Base-by-base conservation (phyloP, 202 grass and related monocot genomes). In the Tripidium arundinaceum region DNA sequence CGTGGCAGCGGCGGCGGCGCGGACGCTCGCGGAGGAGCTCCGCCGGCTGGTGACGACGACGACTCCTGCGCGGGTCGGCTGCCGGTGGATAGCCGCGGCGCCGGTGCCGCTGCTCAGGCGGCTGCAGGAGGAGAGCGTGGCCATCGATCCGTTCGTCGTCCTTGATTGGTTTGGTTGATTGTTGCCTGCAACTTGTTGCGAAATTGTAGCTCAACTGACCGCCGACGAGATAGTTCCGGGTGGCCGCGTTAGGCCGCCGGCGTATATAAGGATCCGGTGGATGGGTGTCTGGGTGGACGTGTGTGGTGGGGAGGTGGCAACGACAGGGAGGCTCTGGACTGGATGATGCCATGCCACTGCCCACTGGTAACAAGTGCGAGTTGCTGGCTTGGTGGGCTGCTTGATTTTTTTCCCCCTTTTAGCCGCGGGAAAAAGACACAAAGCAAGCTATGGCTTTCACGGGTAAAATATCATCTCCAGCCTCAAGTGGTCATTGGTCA, bases 91-190 rank as follows among this genome's bases (percentile, higher is more conserved):
- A 5, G 80, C 47, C 71, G 83, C 36, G 78, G 47, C 47, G 77
- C 46, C 77, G 59, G 67, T 26, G 78, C 40, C 7, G 16, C 61
- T 61, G 77, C 69, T 81, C 83, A 89, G 78, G 25, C 68, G 67
- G 78, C 60, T 82, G 78, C 87, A 89, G 22, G 83, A 89, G 58
- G 87, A 74, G 40, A 89, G 73, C 7, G 87, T 89, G 67, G 73
- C 73, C 79, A 89, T 33, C 15, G 69, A 50, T n/a, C 43, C 58
- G 25, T 46, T 33, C 1, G 65, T 39, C 1, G 8, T 34, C 9
- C n/a, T 34, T 63, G 74, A 21, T 15, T 3, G 28, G n/a, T n/a
- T n/a, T n/a, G 29, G 31, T 33, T 33, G 31, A 33, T 33, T 2
- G 31, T 33, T 33, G 31, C 31, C 4, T 4, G 29, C 3, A 31